A percentile compares a stretch with the other conserved stretches of the same genome.
phyloP scores from a whole-genome alignment of 495 filamentous ascomycete genomes.

The Chlorociboria aeruginascens region DNA sequence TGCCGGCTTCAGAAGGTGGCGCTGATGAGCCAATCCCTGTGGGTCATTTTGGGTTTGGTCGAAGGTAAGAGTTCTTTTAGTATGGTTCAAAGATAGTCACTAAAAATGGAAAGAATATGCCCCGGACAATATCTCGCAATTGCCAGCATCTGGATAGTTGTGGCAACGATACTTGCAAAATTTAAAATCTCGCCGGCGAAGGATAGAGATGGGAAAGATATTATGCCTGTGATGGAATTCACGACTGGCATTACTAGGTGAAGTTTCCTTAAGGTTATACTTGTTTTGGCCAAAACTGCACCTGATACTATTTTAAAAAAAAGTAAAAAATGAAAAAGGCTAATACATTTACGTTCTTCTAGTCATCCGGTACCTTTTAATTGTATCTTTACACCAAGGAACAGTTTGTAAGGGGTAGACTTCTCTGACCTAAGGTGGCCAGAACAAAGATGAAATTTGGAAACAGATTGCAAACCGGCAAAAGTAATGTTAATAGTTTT shows the following conservation, averaged over 20 bases:
- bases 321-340: too few relatives aligned
- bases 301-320: too few relatives aligned
- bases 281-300: too few relatives aligned
- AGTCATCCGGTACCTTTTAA: too few relatives aligned
- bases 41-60: slow-evolving; percentile 41
- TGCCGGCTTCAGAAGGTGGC: slow-evolving; percentile 29
- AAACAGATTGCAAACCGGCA: too few relatives aligned
- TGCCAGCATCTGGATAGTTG: slow-evolving; percentile 4
- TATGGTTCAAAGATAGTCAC: not conserved
- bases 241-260: slow-evolving; percentile 3
- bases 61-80: not conserved
- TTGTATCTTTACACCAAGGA: too few relatives aligned
- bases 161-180: slow-evolving; percentile 2
- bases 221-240: slow-evolving; percentile 1
- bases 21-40: slow-evolving; percentile 34
- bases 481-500: too few relatives aligned
- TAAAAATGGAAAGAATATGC: slow-evolving; percentile 1
- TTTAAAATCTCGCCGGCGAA: not conserved
- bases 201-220: slow-evolving; percentile 2
- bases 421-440: too few relatives aligned
- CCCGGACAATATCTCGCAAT: not conserved
- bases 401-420: too few relatives aligned
- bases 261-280: not conserved
- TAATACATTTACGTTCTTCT: too few relatives aligned
- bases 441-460: too few relatives aligned